A percentile compares a stretch with the other conserved stretches of the same genome.
Evolutionary conservation across 1,284 basidiomycete species (phyloP).

Genomic region (Ceratobasidium papillatum): DNA sequence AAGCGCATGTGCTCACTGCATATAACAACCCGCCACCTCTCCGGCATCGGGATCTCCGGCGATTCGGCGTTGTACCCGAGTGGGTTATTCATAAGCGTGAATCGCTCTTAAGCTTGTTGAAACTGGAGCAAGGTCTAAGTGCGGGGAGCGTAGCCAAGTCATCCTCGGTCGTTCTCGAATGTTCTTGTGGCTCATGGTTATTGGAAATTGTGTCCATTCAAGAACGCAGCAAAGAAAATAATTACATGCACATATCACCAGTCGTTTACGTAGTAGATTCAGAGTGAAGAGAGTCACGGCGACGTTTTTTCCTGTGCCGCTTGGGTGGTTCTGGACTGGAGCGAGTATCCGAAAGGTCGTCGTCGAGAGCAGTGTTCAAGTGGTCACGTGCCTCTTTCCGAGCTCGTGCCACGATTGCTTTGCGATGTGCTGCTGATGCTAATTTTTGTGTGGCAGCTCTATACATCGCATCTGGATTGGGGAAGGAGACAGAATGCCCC

Average conservation of each 20-base stretch:
- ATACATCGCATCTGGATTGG: neutral
- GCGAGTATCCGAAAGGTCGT: neutral
- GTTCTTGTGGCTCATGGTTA: too few relatives aligned
- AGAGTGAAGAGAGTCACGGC: neutral
- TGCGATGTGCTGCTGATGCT: neutral
- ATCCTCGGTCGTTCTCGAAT: too few relatives aligned
- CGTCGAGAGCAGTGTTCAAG: neutral
- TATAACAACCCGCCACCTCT: neutral
- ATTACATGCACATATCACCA: too few relatives aligned
- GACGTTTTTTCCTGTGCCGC: neutral
- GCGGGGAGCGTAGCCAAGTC: too few relatives aligned
- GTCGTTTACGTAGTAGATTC: neutral
- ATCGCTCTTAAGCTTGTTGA: too few relatives aligned
- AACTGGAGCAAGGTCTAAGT: too few relatives aligned
- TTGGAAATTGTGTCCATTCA: neutral
- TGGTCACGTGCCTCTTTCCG: slow-evolving; percentile 13
- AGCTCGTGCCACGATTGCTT: neutral
- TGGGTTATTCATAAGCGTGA: too few relatives aligned
- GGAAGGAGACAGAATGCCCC: neutral
- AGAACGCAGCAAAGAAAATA: neutral
- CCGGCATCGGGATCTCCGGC: neutral
- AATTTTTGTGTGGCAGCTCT: neutral
- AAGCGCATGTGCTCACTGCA: neutral
- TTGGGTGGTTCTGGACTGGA: neutral
- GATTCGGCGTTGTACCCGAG: neutral